These are phyloP conservation scores for Plasmodium gallinaceum DNA, from an alignment of 169 alveolate genomes.

Conservation along the genomic window DNA sequence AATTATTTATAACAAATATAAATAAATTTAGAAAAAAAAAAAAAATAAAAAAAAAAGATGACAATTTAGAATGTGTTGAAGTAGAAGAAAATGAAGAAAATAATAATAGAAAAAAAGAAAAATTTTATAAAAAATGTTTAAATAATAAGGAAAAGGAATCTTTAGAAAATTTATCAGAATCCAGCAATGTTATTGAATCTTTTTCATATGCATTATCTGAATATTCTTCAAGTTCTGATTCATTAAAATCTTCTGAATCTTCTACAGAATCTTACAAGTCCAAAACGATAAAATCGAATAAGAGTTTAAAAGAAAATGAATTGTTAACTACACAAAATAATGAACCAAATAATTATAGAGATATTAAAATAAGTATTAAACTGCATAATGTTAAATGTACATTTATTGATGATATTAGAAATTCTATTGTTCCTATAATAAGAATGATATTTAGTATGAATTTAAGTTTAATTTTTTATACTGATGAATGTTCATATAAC, in stretches of 20 bases:
- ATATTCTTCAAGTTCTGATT: constrained; percentile 11
- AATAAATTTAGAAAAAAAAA: constrained; percentile 13
- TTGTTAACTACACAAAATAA: constrained; percentile 6
- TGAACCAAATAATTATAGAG: constrained; percentile 53
- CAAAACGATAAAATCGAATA: background rate
- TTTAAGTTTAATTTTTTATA: constrained; percentile 35
- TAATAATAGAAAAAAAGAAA: background rate
- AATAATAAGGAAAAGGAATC: background rate
- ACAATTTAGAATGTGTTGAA: background rate
- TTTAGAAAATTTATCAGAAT: constrained; percentile 17
- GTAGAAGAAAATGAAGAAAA: background rate
- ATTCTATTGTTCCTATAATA: constrained; percentile 87
- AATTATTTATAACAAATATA: constrained; percentile 21
- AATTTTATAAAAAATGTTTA: background rate
- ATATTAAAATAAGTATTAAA: constrained; percentile 80
- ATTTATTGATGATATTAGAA: constrained; percentile 87
- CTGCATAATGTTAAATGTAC: constrained; percentile 84
- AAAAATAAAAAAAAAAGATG: background rate
- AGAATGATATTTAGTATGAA: constrained; percentile 77
- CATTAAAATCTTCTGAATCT: constrained; percentile 23
- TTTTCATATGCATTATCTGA: constrained; percentile 22
- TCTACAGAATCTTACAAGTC: constrained; percentile 19
- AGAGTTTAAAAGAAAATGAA: constrained; percentile 11
- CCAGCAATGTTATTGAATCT: constrained; percentile 37
- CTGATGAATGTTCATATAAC: constrained; percentile 62